These are phyloP conservation scores for Sequoiadendron giganteum DNA, from an alignment of 75 land plant species.

Conservation along the genomic window DNA sequence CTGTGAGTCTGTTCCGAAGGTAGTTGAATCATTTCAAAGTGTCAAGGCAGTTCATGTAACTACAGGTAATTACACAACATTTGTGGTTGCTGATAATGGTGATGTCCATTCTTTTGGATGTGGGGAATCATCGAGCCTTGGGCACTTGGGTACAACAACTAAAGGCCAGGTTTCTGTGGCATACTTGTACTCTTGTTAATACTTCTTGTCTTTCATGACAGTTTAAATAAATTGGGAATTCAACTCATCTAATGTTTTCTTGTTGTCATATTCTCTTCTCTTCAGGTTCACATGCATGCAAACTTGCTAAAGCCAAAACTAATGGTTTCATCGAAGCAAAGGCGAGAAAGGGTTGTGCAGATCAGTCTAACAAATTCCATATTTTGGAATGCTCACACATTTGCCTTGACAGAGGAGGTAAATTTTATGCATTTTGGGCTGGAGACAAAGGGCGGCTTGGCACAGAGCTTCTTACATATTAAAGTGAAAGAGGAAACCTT, in stretches of 20 bases:
- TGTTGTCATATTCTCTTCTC: not conserved
- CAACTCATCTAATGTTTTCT: not conserved
- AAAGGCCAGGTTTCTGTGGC: constrained; percentile 58
- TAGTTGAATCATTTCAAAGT: constrained; percentile 60
- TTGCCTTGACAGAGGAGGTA: constrained; percentile 77
- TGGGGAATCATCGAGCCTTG: constrained; percentile 82
- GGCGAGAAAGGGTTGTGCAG: constrained; percentile 65
- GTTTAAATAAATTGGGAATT: not conserved
- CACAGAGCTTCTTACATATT: constrained; percentile 45
- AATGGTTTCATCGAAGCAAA: constrained; percentile 61
- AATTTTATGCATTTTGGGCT: constrained; percentile 82
- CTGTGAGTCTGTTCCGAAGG: constrained; percentile 75
- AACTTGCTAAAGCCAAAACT: constrained; percentile 68
- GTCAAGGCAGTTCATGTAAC: constrained; percentile 87
- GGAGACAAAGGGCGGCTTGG: constrained; percentile 95
- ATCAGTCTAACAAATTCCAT: constrained; percentile 85
- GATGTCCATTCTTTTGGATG: constrained; percentile 87
- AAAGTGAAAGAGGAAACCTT: constrained; percentile 67
- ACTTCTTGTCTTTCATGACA: not conserved
- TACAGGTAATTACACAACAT: constrained; percentile 88
- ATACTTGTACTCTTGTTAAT: not conserved
- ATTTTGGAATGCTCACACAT: constrained; percentile 91
- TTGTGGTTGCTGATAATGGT: constrained; percentile 77
- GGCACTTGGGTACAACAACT: constrained; percentile 38
- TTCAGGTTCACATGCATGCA: constrained; percentile 61